Percentiles rank a stretch among this genome's conserved stretches.
These are phyloP conservation scores for Ottelia alismoides DNA, from an alignment of 106 monocot genomes.

Conservation along the genomic window DNA sequence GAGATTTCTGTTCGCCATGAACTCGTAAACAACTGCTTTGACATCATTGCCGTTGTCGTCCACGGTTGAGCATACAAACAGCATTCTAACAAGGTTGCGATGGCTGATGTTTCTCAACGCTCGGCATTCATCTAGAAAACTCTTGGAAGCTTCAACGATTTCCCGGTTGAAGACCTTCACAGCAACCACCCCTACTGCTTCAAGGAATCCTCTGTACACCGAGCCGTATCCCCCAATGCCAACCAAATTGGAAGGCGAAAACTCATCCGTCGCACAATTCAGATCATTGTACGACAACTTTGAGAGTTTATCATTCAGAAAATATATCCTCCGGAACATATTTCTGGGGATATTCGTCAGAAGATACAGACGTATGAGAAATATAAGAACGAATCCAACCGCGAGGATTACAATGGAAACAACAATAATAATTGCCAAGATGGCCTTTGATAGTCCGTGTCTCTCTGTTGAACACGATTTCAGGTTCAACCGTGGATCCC, in stretches of 20 bases:
- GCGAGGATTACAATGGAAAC: neutral
- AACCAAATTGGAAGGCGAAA: conserved; percentile 1
- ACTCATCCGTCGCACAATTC: neutral
- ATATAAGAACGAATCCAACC: neutral
- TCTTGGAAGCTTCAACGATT: neutral
- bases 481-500: neutral
- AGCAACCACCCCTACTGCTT: neutral
- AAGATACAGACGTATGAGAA: neutral
- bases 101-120: conserved; percentile 5
- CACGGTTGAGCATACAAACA: neutral
- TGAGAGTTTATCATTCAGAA: neutral
- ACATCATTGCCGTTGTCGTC: conserved; percentile 4
- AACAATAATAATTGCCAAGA: neutral
- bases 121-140: conserved; percentile 5
- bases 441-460: neutral
- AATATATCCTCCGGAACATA: neutral
- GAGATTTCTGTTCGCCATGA: conserved; percentile 1
- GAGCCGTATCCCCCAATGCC: conserved; percentile 4
- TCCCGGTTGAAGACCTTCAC: conserved; percentile 2
- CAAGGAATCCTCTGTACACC: conserved; percentile 4
- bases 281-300: conserved; percentile 4
- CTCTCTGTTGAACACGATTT: conserved; percentile 1
- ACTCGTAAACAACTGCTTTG: conserved; percentile 5
- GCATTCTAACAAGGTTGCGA: conserved; percentile 2
- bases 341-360: neutral